Evolutionary conservation across 2,329 filamentous ascomycete genomes (phyloP).

Genomic region (Elsinoe australis): DNA sequence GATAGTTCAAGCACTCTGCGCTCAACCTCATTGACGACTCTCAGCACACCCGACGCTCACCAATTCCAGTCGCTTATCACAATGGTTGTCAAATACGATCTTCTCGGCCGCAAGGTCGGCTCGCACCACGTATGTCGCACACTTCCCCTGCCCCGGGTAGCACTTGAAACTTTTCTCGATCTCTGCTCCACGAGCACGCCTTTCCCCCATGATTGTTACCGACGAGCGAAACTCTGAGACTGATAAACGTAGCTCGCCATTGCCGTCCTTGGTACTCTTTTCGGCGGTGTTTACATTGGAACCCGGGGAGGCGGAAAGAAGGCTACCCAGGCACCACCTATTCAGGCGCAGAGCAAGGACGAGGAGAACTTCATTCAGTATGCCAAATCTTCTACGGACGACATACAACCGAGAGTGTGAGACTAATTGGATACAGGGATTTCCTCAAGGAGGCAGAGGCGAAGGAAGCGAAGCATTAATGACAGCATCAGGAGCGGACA

Average conservation of each 20-base stretch:
- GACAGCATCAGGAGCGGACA: background rate
- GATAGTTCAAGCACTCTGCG: too few relatives aligned
- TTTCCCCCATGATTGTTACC: too few relatives aligned
- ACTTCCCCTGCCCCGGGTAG: conserved; percentile 1
- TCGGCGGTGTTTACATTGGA: conserved; percentile 39
- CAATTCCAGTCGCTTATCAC: too few relatives aligned
- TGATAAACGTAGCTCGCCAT: conserved; percentile 49
- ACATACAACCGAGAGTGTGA: background rate
- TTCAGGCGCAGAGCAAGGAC: conserved; percentile 58
- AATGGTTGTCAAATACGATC: conserved; percentile 48
- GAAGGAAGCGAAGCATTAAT: conserved; percentile 37
- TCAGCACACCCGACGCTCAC: too few relatives aligned
- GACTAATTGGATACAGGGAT: conserved; percentile 32
- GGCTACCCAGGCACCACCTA: conserved; percentile 46
- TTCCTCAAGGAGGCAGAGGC: conserved; percentile 46
- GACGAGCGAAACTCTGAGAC: too few relatives aligned
- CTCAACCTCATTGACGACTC: too few relatives aligned
- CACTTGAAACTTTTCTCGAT: conserved; percentile 12
- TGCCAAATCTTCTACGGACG: conserved; percentile 27
- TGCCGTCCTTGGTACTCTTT: conserved; percentile 46
- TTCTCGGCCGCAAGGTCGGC: conserved; percentile 47
- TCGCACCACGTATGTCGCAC: conserved; percentile 44
- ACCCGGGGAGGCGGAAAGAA: conserved; percentile 42
- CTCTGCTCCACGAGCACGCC: too few relatives aligned
- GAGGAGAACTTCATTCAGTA: conserved; percentile 64